Percentiles rank a stretch among this genome's conserved stretches.
These are phyloP conservation scores for Debaryomyces nepalensis DNA, from an alignment of 1,139 yeast genomes.

Conservation along the genomic window DNA sequence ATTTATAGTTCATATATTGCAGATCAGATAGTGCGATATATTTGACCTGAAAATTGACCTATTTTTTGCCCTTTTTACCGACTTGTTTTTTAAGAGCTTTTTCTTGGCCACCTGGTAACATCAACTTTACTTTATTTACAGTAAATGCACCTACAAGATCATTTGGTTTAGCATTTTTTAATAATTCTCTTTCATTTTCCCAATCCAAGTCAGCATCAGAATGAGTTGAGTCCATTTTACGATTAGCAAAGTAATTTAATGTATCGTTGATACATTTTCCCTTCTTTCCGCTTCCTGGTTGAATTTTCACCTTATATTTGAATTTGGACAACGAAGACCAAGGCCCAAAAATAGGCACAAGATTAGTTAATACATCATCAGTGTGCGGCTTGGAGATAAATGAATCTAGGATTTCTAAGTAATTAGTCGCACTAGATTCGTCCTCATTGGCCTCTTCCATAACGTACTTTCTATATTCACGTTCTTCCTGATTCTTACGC, in stretches of 20 bases:
- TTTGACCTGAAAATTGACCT: too few relatives aligned
- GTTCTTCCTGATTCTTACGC: slow-evolving; percentile 53
- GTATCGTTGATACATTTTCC: slow-evolving; percentile 83
- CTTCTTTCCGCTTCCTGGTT: slow-evolving; percentile 86
- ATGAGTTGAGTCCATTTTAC: slow-evolving; percentile 56
- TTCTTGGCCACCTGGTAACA: slow-evolving; percentile 34
- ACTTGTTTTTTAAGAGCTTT: slow-evolving; percentile 6
- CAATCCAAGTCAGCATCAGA: slow-evolving; percentile 67
- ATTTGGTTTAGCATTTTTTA: slow-evolving; percentile 60
- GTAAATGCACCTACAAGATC: slow-evolving; percentile 46
- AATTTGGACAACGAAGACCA: slow-evolving; percentile 78
- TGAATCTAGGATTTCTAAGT: slow-evolving; percentile 45
- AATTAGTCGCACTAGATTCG: slow-evolving; percentile 37
- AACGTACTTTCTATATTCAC: slow-evolving; percentile 54
- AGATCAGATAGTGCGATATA: too few relatives aligned
- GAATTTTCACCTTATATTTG: slow-evolving; percentile 83
- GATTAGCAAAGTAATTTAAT: slow-evolving; percentile 58
- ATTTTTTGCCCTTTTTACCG: slow-evolving; percentile 4
- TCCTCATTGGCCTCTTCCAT: slow-evolving; percentile 39
- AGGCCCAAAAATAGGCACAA: slow-evolving; percentile 91
- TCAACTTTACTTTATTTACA: slow-evolving; percentile 44
- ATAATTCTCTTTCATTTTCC: slow-evolving; percentile 67
- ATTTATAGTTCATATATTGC: too few relatives aligned
- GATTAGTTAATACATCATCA: slow-evolving; percentile 53
- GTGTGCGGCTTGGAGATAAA: slow-evolving; percentile 47